These are phyloP conservation scores for Colletotrichum horii DNA, from an alignment of 2,329 filamentous ascomycete genomes.

Conservation along the genomic window DNA sequence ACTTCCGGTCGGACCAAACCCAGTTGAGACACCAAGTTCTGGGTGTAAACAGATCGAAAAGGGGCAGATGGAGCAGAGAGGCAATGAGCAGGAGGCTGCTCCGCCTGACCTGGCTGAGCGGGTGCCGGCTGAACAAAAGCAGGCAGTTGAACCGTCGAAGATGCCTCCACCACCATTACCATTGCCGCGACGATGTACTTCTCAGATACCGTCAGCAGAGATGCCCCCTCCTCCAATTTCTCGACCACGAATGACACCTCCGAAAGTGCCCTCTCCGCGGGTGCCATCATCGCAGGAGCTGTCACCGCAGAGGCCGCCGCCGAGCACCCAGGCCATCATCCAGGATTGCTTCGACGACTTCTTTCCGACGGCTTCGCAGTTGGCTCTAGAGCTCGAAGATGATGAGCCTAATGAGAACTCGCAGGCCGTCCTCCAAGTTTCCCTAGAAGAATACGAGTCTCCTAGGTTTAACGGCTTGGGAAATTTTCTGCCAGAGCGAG, in stretches of 20 bases:
- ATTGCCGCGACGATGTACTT: too few species aligned
- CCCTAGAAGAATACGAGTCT: too few species aligned
- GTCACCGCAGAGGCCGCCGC: conserved; percentile 30
- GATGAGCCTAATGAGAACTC: not conserved
- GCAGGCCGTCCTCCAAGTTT: not conserved
- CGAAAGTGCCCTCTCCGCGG: conserved; percentile 19
- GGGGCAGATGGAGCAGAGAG: not conserved
- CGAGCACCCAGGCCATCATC: conserved; percentile 60
- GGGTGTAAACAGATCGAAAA: not conserved
- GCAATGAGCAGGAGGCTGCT: not conserved
- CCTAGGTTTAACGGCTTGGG: not conserved
- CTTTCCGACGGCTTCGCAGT: conserved; percentile 62
- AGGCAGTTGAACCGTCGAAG: not conserved
- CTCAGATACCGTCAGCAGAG: not conserved
- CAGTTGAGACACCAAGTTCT: not conserved
- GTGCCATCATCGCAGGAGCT: conserved; percentile 16
- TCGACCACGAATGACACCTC: not conserved
- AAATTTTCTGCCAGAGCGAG: not conserved
- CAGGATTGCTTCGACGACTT: conserved; percentile 55
- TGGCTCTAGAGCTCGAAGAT: conserved; percentile 55
- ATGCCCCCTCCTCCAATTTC: not conserved
- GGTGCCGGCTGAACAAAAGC: not conserved
- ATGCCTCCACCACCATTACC: not conserved
- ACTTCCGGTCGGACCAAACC: not conserved
- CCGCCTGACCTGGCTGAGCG: not conserved